Percentiles rank a stretch among this genome's conserved stretches.
phyloP scores from a whole-genome alignment of 257 asterid species.

The Orobanche coerulescens region DNA sequence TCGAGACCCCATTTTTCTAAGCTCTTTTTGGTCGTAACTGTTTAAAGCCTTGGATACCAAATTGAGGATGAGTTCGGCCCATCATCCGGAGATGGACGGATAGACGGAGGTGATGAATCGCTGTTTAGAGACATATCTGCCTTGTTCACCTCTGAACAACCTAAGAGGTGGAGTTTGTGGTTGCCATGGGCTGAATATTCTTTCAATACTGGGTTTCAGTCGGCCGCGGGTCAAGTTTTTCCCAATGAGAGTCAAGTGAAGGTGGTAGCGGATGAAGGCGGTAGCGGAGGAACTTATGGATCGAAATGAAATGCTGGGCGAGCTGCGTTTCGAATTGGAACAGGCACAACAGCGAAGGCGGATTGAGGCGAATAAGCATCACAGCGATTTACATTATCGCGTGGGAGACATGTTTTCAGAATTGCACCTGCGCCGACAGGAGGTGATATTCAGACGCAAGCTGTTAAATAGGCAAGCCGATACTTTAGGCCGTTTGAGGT shows the following conservation, averaged over 20 bases:
- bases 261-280: not conserved
- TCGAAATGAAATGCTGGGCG: too few relatives aligned
- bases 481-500: too few relatives aligned
- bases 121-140: not conserved
- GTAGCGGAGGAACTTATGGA: not conserved
- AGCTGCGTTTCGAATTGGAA: not conserved
- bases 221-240: not conserved
- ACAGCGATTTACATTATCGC: too few relatives aligned
- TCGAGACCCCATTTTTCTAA: not conserved
- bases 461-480: too few relatives aligned
- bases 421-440: too few relatives aligned
- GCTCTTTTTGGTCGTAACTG: not conserved
- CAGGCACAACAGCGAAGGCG: too few relatives aligned
- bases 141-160: not conserved
- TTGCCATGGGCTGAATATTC: not conserved
- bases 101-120: not conserved
- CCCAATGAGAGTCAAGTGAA: not conserved
- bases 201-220: not conserved
- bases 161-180: not conserved
- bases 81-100: not conserved
- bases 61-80: not conserved
- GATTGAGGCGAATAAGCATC: too few relatives aligned
- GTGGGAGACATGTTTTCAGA: too few relatives aligned
- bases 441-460: too few relatives aligned
- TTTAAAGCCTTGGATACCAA: not conserved